Conservation (phyloP, 2,329 filamentous ascomycete genomes). For the Aspergillus fijiensis region DNA sequence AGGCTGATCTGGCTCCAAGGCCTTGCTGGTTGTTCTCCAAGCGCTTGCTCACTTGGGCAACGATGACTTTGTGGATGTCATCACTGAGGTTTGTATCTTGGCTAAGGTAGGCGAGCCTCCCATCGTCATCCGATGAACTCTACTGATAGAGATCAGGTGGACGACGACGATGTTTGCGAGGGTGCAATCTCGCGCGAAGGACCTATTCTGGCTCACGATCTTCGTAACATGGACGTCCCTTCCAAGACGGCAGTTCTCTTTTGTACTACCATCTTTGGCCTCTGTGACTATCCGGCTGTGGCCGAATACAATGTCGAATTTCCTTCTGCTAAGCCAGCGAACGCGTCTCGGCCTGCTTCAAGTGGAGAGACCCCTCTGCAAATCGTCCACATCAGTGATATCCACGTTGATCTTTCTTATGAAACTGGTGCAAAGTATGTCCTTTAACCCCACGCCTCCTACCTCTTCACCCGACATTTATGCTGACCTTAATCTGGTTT, state of each 20-base stretch:
- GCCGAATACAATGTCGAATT: conserved; percentile 46
- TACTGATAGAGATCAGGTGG: conserved; percentile 31
- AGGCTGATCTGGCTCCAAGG: conserved; percentile 15
- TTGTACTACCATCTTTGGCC: conserved; percentile 53
- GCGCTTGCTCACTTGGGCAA: conserved; percentile 46
- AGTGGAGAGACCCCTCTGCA: conserved; percentile 51
- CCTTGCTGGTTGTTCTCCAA: conserved; percentile 45
- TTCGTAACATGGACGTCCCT: conserved; percentile 51
- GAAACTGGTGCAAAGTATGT: conserved; percentile 49
- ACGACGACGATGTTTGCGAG: conserved; percentile 56
- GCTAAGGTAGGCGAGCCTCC: conserved; percentile 29
- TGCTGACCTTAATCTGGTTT: neutral
- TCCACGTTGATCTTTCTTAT: conserved; percentile 58
- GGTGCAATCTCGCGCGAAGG: conserved; percentile 54
- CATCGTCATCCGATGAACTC: neutral
- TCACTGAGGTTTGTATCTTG: conserved; percentile 37
- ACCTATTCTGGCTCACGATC: conserved; percentile 52
- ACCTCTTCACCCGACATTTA: neutral
- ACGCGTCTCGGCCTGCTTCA: conserved; percentile 40
- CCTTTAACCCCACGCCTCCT: too few relatives aligned
- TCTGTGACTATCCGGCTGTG: conserved; percentile 51
- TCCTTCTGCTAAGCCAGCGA: conserved; percentile 40
- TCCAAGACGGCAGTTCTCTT: conserved; percentile 54
- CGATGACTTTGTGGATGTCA: conserved; percentile 41
- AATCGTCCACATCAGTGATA: conserved; percentile 59